phyloP scores from a whole-genome alignment of 495 filamentous ascomycete species.

The Tetracladium marchalianum region DNA sequence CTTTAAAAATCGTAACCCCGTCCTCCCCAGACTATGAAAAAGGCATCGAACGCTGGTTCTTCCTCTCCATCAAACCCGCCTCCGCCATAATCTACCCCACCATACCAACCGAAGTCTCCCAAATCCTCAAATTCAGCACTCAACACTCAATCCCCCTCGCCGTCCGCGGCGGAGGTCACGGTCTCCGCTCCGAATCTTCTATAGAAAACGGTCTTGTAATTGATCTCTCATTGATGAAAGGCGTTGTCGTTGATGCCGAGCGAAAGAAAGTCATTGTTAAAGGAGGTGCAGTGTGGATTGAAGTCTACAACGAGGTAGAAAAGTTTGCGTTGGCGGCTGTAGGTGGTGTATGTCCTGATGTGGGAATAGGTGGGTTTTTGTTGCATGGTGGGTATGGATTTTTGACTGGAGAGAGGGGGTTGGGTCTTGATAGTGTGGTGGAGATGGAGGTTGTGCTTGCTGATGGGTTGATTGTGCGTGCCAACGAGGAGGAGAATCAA shows the following conservation, averaged over 20 bases:
- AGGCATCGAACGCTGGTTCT: slow-evolving; percentile 28
- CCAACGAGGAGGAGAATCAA: slow-evolving; percentile 27
- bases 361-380: slow-evolving; percentile 47
- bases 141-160: slow-evolving; percentile 36
- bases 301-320: slow-evolving; percentile 41
- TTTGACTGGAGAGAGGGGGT: slow-evolving; percentile 37
- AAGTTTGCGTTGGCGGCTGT: slow-evolving; percentile 42
- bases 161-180: slow-evolving; percentile 43
- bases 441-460: slow-evolving; percentile 39
- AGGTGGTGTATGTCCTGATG: slow-evolving; percentile 48
- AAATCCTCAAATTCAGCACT: slow-evolving; percentile 32
- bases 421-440: slow-evolving; percentile 45
- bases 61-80: slow-evolving; percentile 29
- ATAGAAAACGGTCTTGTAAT: slow-evolving; percentile 40
- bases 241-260: slow-evolving; percentile 32
- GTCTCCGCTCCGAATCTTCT: slow-evolving; percentile 29
- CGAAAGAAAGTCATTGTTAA: slow-evolving; percentile 34
- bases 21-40: slow-evolving; percentile 24
- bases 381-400: slow-evolving; percentile 48
- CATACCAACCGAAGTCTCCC: slow-evolving; percentile 27
- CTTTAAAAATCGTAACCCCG: slow-evolving; percentile 20
- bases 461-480: slow-evolving; percentile 27
- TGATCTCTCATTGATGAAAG: slow-evolving; percentile 39
- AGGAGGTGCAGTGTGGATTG: slow-evolving; percentile 43
- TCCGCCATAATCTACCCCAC: slow-evolving; percentile 32